phyloP scores from a whole-genome alignment of 2,329 filamentous ascomycete genomes.

The Neoscytalidium dimidiatum region DNA sequence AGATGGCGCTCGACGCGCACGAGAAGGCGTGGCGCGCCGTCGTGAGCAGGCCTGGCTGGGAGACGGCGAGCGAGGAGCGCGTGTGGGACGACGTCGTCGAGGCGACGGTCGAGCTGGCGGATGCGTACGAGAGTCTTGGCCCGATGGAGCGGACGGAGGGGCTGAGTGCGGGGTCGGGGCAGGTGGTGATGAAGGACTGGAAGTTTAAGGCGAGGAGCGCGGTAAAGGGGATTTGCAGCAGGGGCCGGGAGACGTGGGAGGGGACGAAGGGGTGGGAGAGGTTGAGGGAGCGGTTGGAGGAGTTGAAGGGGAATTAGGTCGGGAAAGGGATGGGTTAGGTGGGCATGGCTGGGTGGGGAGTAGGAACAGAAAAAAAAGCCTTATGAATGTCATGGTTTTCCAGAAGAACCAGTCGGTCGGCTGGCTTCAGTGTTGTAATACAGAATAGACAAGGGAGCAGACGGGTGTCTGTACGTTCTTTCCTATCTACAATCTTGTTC shows the following conservation, averaged over 20 bases:
- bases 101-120: constrained; percentile 78
- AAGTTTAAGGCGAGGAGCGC: constrained; percentile 85
- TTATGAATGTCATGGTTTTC: not conserved
- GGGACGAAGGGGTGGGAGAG: constrained; percentile 68
- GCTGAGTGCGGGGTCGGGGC: constrained; percentile 49
- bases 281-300: constrained; percentile 53
- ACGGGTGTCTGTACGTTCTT: too few relatives aligned
- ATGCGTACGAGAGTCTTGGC: constrained; percentile 76
- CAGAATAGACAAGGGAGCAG: too few relatives aligned
- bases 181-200: constrained; percentile 77
- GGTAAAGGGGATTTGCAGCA: constrained; percentile 78
- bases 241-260: constrained; percentile 82
- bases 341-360: not conserved
- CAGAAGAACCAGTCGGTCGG: too few relatives aligned
- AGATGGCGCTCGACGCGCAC: constrained; percentile 74
- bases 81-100: constrained; percentile 74
- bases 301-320: constrained; percentile 35
- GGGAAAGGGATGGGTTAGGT: not conserved
- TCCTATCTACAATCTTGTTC: too few relatives aligned
- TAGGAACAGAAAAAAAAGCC: not conserved
- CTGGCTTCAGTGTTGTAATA: too few relatives aligned
- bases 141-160: constrained; percentile 54
- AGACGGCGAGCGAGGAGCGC: constrained; percentile 56
- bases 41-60: constrained; percentile 55
- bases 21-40: constrained; percentile 88